Conservation (phyloP, 768 basidiomycete genomes). For the Wakefieldia striispora region DNA sequence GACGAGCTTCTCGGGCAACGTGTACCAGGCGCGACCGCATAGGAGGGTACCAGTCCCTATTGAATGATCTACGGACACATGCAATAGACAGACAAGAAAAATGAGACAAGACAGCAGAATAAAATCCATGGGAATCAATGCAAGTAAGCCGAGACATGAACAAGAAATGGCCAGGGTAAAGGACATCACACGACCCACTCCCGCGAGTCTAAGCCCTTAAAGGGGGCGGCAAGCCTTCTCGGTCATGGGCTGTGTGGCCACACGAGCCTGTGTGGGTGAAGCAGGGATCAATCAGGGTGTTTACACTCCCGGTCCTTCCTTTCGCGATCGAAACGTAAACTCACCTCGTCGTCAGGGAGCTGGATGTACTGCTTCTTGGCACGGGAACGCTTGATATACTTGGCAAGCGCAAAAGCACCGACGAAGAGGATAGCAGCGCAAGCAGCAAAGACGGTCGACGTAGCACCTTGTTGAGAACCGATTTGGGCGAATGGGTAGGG, state of each 20-base stretch:
- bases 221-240: slow-evolving; percentile 29
- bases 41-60: slow-evolving; percentile 26
- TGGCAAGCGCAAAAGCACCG: slow-evolving; percentile 32
- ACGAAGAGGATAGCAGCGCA: slow-evolving; percentile 38
- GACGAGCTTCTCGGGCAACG: neutral
- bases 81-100: slow-evolving; percentile 12
- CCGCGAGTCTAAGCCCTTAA: slow-evolving; percentile 7
- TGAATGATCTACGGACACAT: slow-evolving; percentile 15
- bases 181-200: slow-evolving; percentile 1
- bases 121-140: slow-evolving; percentile 22
- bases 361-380: slow-evolving; percentile 34
- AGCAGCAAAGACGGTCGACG: slow-evolving; percentile 32
- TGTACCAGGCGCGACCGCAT: neutral
- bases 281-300: slow-evolving; percentile 4
- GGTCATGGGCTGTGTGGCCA: slow-evolving; percentile 23
- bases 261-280: slow-evolving; percentile 13
- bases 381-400: slow-evolving; percentile 36
- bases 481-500: slow-evolving; percentile 28
- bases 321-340: slow-evolving; percentile 3
- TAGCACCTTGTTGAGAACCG: slow-evolving; percentile 29
- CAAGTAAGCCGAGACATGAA: slow-evolving; percentile 10
- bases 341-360: slow-evolving; percentile 39
- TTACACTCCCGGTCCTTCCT: neutral
- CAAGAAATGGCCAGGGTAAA: slow-evolving; percentile 2
- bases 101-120: slow-evolving; percentile 8